phyloP scores from a whole-genome alignment of 768 basidiomycete species.

The Termitomyces sp. region DNA sequence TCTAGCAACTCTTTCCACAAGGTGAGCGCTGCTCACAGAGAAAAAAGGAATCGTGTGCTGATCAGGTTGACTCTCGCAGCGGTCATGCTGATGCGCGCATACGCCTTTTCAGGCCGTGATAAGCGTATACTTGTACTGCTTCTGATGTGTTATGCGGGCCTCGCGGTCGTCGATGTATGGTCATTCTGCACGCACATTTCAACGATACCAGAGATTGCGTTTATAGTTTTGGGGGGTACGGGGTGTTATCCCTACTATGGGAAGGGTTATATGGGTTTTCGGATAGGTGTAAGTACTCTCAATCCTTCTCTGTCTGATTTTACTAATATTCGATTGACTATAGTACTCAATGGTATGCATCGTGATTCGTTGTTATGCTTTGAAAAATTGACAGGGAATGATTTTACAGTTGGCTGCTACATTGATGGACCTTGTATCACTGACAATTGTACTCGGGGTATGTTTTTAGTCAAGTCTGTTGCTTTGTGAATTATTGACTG shows the following conservation, averaged over 20 bases:
- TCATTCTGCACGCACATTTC: slow-evolving; percentile 28
- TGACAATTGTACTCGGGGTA: slow-evolving; percentile 31
- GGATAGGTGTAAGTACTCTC: slow-evolving; percentile 28
- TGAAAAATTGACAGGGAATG: background rate
- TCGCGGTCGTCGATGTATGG: slow-evolving; percentile 33
- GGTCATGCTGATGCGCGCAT: slow-evolving; percentile 42
- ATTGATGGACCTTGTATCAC: slow-evolving; percentile 35
- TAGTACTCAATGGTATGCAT: slow-evolving; percentile 20
- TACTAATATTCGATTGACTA: background rate
- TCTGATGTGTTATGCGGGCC: slow-evolving; percentile 24
- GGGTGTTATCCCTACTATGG: slow-evolving; percentile 40
- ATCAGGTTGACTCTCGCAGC: slow-evolving; percentile 17
- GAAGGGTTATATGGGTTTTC: slow-evolving; percentile 22
- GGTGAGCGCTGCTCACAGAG: slow-evolving; percentile 18
- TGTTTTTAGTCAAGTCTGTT: background rate
- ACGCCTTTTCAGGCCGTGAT: slow-evolving; percentile 37
- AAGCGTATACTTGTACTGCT: slow-evolving; percentile 25
- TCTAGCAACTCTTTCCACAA: slow-evolving; percentile 39
- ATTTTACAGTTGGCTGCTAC: slow-evolving; percentile 28
- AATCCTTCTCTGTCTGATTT: background rate
- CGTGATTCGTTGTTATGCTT: background rate
- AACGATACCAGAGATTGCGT: slow-evolving; percentile 19
- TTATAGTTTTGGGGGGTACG: slow-evolving; percentile 20
- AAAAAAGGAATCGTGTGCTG: background rate
- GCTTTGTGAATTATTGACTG: background rate